Evolutionary conservation across 1,284 basidiomycete species (phyloP).

Genomic region (Ceratobasidium sp.): DNA sequence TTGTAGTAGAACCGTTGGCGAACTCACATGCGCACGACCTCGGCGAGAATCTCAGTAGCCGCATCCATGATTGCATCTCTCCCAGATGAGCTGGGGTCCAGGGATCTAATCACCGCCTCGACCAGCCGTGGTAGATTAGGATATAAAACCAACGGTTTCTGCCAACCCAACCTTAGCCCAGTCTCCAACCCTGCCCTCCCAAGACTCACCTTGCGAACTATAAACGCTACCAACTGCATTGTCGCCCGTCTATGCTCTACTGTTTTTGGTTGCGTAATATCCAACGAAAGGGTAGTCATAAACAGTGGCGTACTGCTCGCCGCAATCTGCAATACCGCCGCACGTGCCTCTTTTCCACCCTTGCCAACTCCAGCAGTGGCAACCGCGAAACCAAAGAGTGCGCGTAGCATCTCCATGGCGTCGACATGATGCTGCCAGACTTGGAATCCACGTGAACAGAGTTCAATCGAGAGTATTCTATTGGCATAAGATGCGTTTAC

Average conservation of each 20-base stretch:
- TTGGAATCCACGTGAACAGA: conserved; percentile 88
- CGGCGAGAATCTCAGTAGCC: conserved; percentile 91
- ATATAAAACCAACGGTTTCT: conserved; percentile 87
- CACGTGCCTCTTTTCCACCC: conserved; percentile 70
- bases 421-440: conserved; percentile 96
- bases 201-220: conserved; percentile 82
- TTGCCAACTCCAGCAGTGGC: conserved; percentile 69
- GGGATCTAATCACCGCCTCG: conserved; percentile 95
- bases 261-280: conserved; percentile 83
- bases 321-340: conserved; percentile 86
- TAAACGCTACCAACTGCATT: conserved; percentile 91
- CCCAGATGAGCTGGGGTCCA: conserved; percentile 89
- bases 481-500: conserved; percentile 58
- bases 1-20: not conserved
- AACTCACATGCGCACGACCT: conserved; percentile 84
- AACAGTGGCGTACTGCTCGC: conserved; percentile 86
- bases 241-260: conserved; percentile 86
- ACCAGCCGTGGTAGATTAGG: conserved; percentile 86
- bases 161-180: conserved; percentile 9
- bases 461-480: conserved; percentile 82
- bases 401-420: conserved; percentile 86
- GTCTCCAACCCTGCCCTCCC: not conserved
- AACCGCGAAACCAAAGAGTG: conserved; percentile 84
- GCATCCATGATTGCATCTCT: conserved; percentile 89
- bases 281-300: conserved; percentile 92